Evolutionary conservation across 345 rosid species (phyloP).

Genomic region (Zanthoxylum bungeanum): DNA sequence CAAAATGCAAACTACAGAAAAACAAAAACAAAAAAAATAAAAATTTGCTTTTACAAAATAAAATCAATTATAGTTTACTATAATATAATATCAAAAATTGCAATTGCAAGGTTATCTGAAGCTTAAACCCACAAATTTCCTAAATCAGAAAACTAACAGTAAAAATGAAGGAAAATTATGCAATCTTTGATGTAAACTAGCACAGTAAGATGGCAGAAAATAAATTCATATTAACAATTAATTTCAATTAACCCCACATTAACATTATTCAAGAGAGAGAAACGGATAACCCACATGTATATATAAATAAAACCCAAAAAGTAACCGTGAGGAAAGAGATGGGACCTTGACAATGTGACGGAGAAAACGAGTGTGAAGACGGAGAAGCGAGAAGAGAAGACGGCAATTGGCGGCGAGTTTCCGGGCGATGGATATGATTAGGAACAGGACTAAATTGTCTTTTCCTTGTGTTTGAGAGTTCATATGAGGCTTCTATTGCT

Average conservation of each 20-base stretch:
- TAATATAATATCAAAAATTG: not conserved
- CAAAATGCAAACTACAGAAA: not conserved
- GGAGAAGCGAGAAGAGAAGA: constrained; percentile 40
- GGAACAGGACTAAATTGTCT: constrained; percentile 10
- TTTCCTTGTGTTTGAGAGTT: constrained; percentile 17
- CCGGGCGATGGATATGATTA: not conserved
- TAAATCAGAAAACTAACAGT: no score
- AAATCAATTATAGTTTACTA: not conserved
- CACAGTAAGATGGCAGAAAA: no score
- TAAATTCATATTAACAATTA: not conserved
- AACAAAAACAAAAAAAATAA: not conserved
- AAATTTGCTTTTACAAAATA: not conserved
- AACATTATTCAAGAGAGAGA: not conserved
- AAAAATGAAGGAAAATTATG: no score
- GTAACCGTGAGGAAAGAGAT: not conserved
- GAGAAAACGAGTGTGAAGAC: constrained; percentile 23
- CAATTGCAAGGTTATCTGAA: not conserved
- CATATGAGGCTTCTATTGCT: constrained; percentile 57
- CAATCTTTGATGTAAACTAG: no score
- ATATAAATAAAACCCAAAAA: no score
- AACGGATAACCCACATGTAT: not conserved
- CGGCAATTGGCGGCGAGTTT: constrained; percentile 50
- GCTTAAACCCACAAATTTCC: not conserved
- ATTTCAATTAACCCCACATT: not conserved
- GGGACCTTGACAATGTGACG: constrained; percentile 39